Evolutionary conservation across 2,329 filamentous ascomycete species (phyloP).

Genomic region (Microdochium nivale): DNA sequence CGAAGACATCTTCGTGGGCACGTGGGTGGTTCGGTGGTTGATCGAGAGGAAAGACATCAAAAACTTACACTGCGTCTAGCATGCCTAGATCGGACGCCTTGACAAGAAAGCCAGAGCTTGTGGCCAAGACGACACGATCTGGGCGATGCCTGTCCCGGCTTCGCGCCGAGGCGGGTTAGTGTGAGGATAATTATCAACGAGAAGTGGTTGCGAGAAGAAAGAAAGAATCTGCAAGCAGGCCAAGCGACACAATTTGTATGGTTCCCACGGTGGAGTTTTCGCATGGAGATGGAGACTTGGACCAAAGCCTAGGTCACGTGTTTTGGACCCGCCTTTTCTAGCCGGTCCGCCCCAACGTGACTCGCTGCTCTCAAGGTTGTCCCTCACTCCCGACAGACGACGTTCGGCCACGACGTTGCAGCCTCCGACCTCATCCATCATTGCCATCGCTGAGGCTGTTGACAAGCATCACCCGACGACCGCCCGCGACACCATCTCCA

Average conservation of each 20-base stretch:
- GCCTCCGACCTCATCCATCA: background rate
- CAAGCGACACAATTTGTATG: background rate
- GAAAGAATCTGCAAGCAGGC: background rate
- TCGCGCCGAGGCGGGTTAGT: too few relatives aligned
- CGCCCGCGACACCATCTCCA: constrained; percentile 1
- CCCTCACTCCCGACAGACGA: background rate
- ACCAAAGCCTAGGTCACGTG: background rate
- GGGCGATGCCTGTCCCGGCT: too few relatives aligned
- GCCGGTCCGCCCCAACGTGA: background rate
- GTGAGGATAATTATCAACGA: background rate
- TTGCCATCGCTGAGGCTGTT: background rate
- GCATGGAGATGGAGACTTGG: background rate
- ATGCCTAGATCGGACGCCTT: too few relatives aligned
- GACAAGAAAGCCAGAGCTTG: too few relatives aligned
- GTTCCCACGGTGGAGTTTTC: background rate
- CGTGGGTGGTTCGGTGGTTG: background rate
- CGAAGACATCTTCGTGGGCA: background rate
- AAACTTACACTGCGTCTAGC: background rate
- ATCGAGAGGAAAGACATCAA: background rate
- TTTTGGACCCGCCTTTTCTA: background rate
- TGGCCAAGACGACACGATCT: too few relatives aligned
- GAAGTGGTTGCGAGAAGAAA: background rate
- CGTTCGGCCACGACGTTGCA: background rate
- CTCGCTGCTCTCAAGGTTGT: background rate
- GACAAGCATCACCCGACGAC: background rate